Conservation (phyloP, 2,329 filamentous ascomycete genomes). For the Sporothrix globosa region DNA sequence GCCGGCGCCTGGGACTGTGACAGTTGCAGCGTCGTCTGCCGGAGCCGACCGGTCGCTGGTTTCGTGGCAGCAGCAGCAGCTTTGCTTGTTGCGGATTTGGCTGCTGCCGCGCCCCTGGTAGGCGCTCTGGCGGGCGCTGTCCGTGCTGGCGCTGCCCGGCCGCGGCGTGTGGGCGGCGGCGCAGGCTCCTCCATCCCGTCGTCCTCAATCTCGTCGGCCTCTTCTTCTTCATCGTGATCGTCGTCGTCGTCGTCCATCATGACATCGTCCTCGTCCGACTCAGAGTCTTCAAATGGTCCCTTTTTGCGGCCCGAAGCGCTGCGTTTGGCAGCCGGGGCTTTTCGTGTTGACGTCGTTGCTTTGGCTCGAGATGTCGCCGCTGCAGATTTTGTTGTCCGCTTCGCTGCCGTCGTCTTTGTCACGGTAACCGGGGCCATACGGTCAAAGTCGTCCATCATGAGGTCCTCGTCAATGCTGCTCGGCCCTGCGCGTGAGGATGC, state of each 20-base stretch:
- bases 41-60: constrained; percentile 18
- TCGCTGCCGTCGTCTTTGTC: constrained; percentile 37
- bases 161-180: constrained; percentile 42
- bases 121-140: neutral
- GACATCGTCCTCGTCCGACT: constrained; percentile 52
- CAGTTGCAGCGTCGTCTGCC: constrained; percentile 35
- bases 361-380: neutral
- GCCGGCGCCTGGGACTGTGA: constrained; percentile 29
- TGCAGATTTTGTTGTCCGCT: constrained; percentile 38
- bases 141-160: constrained; percentile 17
- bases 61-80: constrained; percentile 6
- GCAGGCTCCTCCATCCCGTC: constrained; percentile 42
- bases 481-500: constrained; percentile 41
- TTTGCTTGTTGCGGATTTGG: neutral
- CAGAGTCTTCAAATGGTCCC: constrained; percentile 46
- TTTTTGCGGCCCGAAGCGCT: constrained; percentile 49
- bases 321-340: constrained; percentile 48
- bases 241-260: constrained; percentile 59
- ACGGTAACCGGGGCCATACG: constrained; percentile 49
- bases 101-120: neutral
- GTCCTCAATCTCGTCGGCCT: constrained; percentile 28
- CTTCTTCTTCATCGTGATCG: constrained; percentile 38
- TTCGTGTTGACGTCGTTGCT: constrained; percentile 41
- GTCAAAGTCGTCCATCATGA: constrained; percentile 57
- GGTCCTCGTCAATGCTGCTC: constrained; percentile 52